Evolutionary conservation across 768 basidiomycete species (phyloP), one percentile per base, ranked within the genome.

Genomic region (Tricholoma saponaceum): DNA sequence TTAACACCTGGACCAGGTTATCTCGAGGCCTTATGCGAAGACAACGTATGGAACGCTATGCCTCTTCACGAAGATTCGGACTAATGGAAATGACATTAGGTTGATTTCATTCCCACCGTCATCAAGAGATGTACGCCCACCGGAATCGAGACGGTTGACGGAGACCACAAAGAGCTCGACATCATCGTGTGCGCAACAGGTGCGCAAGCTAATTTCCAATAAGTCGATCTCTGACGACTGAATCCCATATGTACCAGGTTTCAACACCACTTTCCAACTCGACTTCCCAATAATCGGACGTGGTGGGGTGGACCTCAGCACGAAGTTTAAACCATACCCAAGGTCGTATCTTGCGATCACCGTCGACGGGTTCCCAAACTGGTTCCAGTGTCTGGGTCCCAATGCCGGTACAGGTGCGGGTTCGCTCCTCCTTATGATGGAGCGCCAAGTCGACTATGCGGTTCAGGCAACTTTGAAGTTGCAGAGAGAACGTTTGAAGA

Each of bases 1-100:
- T 68, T 87, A 49, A 89, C 87, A 0, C 84, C 85, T 1, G 86
- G 85, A 0, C 83, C 83, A 8, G 85, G 86, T 5, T 89, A 85
- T 64, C 75, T 88, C 30, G 84, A 87, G 61, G 83, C 86, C 0
- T 69, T 88, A 1, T 82, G 80, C 58, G 76, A 81, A 69, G 81
- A 83, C 60, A 87, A 87, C 64, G 86, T 83, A 57, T 16, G 25
- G n/a, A 22, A 16, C 28, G 8, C 14, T 25, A n/a, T 13, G 12
- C 14, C n/a, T 18, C 47, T 50, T 30, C 1, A 9, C 5, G n/a
- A 28, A 20, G 9, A 30, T 6, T 10, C 8, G n/a, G n/a, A n/a
- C 26, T 49, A n/a, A 49, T 16, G 14, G 16, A 26, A 7, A 4
- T 6, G 47, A 28, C n/a, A n/a, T 50, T 18, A 83, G 82, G 79